Conservation (phyloP, 805 yeast species). For the Saturnispora serradocipensis region DNA sequence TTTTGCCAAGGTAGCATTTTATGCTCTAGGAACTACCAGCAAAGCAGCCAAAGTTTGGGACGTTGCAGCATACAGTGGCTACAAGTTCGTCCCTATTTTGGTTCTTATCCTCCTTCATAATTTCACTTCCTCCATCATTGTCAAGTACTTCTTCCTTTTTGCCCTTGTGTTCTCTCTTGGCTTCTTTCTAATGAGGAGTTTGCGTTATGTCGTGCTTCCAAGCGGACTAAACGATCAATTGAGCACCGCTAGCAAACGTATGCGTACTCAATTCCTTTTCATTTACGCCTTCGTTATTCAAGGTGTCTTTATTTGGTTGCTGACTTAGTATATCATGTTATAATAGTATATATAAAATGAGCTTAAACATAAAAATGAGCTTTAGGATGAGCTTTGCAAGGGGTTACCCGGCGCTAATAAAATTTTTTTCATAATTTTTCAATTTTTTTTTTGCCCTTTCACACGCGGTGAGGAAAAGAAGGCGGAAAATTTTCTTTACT, state of each 20-base stretch:
- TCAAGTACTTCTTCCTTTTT: slow-evolving; percentile 27
- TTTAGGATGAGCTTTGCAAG: neutral
- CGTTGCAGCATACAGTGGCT: slow-evolving; percentile 81
- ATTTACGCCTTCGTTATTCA: slow-evolving; percentile 79
- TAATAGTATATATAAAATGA: neutral
- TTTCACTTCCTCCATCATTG: slow-evolving; percentile 24
- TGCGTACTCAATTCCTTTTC: slow-evolving; percentile 80
- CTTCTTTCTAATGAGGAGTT: slow-evolving; percentile 58
- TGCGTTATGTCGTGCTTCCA: slow-evolving; percentile 61
- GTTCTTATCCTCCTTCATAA: slow-evolving; percentile 45
- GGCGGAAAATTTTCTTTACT: slow-evolving; percentile 1
- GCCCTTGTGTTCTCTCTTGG: slow-evolving; percentile 51
- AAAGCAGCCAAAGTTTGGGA: slow-evolving; percentile 56
- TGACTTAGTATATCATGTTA: slow-evolving; percentile 28
- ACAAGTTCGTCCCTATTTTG: slow-evolving; percentile 80
- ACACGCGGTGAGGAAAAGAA: neutral
- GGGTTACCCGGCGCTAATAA: slow-evolving; percentile 1
- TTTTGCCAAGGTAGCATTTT: slow-evolving; percentile 72
- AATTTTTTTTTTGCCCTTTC: neutral
- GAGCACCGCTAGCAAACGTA: slow-evolving; percentile 59
- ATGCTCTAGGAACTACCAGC: slow-evolving; percentile 61
- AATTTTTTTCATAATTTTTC: neutral
- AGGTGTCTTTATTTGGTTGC: slow-evolving; percentile 62
- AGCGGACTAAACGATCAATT: slow-evolving; percentile 47
- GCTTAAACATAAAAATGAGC: neutral